Evolutionary conservation across 1,284 basidiomycete species (phyloP), one percentile per base, ranked within the genome.

Genomic region (Chiua sp.): DNA sequence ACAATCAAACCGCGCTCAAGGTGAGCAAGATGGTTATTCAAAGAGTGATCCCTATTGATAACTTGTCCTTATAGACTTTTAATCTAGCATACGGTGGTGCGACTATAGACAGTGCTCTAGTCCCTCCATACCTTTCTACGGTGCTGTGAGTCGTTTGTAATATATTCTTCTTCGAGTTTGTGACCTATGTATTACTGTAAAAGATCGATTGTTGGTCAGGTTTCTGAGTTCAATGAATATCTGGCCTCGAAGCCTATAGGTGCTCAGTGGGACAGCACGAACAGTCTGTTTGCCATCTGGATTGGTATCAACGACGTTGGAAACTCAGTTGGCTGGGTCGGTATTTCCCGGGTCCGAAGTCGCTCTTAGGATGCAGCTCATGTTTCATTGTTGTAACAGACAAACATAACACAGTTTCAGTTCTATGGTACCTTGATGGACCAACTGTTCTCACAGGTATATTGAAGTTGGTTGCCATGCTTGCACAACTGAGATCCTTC

Each of bases 281-380:
- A 87, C 66, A 80, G 84, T 33, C 73, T 88, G 2, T 88, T 88
- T 67, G 82, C 83, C 4, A 67, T 87, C 55, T 89, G 86, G 84
- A 87, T 89, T 64, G 87, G 87, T 7, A 88, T 88, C 59, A 87
- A 87, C 59, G 86, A 86, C 63, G 80, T 87, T 50, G 84, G 83
- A 42, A 82, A 81, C 64, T 83, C 85, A 2, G 81, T 75, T 56
- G 66, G 68, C 53, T 87, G 84, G 83, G 85, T 85, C 60, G 7
- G 57, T 54, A 7, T 53, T 77, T 63, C 51, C n/a, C n/a, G n/a
- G n/a, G n/a, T n/a, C 46, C n/a, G 16, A 46, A 47, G 28, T 44
- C 47, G 32, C 20, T 16, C 0, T 2, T 26, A 18, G 49, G 30
- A 32, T 22, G 4, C 22, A 10, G 44, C 18, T 53, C 48, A 59